These are phyloP conservation scores for Zygnema circumcarinatum DNA, from an alignment of 139 green algal genomes.

Conservation along the genomic window DNA sequence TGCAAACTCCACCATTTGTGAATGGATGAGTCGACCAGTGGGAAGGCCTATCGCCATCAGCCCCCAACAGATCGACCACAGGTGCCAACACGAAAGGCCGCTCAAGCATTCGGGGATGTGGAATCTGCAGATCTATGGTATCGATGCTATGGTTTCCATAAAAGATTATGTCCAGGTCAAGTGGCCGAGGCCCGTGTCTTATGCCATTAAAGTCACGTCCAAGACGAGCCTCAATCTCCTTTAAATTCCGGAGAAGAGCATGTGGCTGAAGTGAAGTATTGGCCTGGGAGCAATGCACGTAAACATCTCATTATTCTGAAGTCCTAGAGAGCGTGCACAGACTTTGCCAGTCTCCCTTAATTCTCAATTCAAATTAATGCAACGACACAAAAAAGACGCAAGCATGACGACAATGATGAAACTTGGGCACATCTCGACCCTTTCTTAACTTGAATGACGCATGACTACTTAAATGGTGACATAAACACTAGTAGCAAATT, in stretches of 20 bases:
- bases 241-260: conserved; percentile 23
- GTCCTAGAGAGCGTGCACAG: too few relatives aligned
- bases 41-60: not conserved
- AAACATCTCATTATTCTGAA: too few relatives aligned
- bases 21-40: conserved; percentile 33
- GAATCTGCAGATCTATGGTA: conserved; percentile 68
- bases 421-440: too few relatives aligned
- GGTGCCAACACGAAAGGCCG: conserved; percentile 88
- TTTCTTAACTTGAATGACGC: too few relatives aligned
- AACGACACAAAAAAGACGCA: too few relatives aligned
- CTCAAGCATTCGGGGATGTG: conserved; percentile 77
- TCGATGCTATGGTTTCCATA: conserved; percentile 69
- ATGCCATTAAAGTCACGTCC: conserved; percentile 27
- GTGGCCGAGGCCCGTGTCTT: conserved; percentile 82
- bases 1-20: conserved; percentile 22
- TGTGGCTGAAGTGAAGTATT: conserved; percentile 3
- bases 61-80: conserved; percentile 72
- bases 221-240: conserved; percentile 30
- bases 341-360: too few relatives aligned
- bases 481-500: too few relatives aligned
- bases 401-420: too few relatives aligned
- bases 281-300: not conserved
- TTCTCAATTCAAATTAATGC: too few relatives aligned
- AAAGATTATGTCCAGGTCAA: conserved; percentile 98
- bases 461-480: too few relatives aligned